Evolutionary conservation across 83 land plant species (phyloP).

Genomic region (Picea abies): DNA sequence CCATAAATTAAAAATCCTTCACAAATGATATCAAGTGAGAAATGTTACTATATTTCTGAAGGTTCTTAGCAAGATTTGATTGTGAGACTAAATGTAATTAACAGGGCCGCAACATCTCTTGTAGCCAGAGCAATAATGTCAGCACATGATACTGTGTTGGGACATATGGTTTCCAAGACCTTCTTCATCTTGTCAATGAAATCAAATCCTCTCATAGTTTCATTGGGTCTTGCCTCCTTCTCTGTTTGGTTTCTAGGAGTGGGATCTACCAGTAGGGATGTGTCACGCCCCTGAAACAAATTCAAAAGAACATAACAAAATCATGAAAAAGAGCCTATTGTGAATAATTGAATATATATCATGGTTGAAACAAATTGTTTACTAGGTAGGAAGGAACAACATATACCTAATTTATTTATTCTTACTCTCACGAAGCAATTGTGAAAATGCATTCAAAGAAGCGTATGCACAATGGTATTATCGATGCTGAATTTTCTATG

Average conservation of each 20-base stretch:
- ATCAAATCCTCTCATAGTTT: too few relatives aligned
- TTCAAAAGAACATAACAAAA: background rate
- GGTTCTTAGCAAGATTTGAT: too few relatives aligned
- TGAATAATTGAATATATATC: too few relatives aligned
- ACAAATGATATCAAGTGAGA: too few relatives aligned
- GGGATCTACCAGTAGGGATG: constrained; percentile 41
- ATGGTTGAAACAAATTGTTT: too few relatives aligned
- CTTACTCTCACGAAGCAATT: constrained; percentile 52
- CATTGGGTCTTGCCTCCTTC: constrained; percentile 38
- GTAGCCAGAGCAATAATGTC: background rate
- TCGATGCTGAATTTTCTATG: constrained; percentile 17
- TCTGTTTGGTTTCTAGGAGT: constrained; percentile 3
- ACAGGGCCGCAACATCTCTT: constrained; percentile 12
- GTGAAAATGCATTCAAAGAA: constrained; percentile 60
- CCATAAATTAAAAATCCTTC: too few relatives aligned
- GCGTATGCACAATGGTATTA: constrained; percentile 38
- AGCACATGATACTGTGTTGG: constrained; percentile 60
- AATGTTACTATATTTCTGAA: too few relatives aligned
- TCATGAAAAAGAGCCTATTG: background rate
- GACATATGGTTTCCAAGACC: constrained; percentile 42
- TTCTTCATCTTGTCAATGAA: too few relatives aligned
- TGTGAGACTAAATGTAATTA: too few relatives aligned
- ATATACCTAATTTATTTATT: background rate
- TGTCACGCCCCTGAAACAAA: constrained; percentile 43
- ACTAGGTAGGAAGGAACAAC: too few relatives aligned